Conservation (phyloP, 2,329 filamentous ascomycete species). For the Didymosphaeria variabile region DNA sequence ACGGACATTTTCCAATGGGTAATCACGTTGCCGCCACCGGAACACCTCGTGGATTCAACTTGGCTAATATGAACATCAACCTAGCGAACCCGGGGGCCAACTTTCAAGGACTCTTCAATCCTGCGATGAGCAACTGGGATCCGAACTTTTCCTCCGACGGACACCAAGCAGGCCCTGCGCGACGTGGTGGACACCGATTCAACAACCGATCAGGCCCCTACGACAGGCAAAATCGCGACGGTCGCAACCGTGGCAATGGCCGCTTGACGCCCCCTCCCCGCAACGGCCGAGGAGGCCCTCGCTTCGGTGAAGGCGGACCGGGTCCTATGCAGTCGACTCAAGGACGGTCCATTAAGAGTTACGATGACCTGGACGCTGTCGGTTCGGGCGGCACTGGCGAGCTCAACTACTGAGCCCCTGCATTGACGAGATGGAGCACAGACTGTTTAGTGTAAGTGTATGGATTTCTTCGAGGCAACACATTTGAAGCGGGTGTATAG, state of each 20-base stretch:
- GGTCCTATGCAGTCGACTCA: constrained; percentile 92
- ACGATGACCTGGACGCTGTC: constrained; percentile 93
- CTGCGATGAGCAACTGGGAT: constrained; percentile 67
- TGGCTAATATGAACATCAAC: constrained; percentile 73
- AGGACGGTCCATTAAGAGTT: constrained; percentile 92
- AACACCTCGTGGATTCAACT: constrained; percentile 90
- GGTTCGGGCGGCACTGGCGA: constrained; percentile 73
- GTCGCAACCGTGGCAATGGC: constrained; percentile 57
- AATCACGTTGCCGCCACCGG: constrained; percentile 77
- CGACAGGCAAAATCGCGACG: constrained; percentile 50
- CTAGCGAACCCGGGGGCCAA: constrained; percentile 63
- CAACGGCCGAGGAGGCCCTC: constrained; percentile 64
- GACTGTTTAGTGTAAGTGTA: constrained; percentile 7
- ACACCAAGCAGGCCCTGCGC: constrained; percentile 55
- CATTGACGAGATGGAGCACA: constrained; percentile 9
- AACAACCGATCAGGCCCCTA: constrained; percentile 53
- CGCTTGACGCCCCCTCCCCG: constrained; percentile 60
- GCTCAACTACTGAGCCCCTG: constrained; percentile 76
- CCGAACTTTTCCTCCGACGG: constrained; percentile 46
- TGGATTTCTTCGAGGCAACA: background rate
- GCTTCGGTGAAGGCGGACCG: constrained; percentile 78
- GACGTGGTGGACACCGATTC: constrained; percentile 50
- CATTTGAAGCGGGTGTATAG: constrained; percentile 8
- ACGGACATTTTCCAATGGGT: constrained; percentile 89
- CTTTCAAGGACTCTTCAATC: constrained; percentile 59